A percentile compares a stretch with the other conserved stretches of the same genome.
These are phyloP conservation scores for Naganishia antarctica DNA, from an alignment of 768 basidiomycete genomes.

Conservation along the genomic window DNA sequence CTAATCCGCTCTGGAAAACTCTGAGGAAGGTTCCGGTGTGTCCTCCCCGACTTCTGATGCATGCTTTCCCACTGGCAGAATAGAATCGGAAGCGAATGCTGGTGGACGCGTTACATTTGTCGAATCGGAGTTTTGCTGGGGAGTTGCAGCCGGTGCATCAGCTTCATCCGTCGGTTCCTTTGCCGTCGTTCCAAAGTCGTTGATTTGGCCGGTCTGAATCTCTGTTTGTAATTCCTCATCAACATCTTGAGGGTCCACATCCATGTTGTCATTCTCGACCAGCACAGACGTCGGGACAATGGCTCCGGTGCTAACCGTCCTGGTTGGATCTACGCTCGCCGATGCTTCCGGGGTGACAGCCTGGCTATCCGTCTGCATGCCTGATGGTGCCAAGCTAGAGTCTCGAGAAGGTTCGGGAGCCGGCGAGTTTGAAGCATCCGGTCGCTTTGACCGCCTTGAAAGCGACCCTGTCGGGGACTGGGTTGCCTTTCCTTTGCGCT, in stretches of 20 bases:
- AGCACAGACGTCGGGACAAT: slow-evolving; percentile 6
- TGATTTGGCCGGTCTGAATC: slow-evolving; percentile 18
- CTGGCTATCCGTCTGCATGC: not conserved
- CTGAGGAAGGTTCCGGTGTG: slow-evolving; percentile 4
- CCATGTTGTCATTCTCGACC: slow-evolving; percentile 1
- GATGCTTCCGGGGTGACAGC: not conserved
- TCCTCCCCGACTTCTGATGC: slow-evolving; percentile 15
- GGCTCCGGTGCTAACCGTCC: slow-evolving; percentile 22
- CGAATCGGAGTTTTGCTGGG: not conserved
- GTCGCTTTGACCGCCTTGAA: not conserved
- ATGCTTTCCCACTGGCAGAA: slow-evolving; percentile 12
- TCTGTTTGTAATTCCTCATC: slow-evolving; percentile 21
- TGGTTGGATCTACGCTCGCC: not conserved
- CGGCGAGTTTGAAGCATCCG: not conserved
- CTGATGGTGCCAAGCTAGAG: not conserved
- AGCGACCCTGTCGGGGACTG: slow-evolving; percentile 1
- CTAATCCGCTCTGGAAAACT: not conserved
- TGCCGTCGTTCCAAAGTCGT: slow-evolving; percentile 15
- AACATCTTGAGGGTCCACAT: slow-evolving; percentile 24
- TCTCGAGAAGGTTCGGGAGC: not conserved
- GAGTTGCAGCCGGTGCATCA: not conserved
- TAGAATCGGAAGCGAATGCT: slow-evolving; percentile 5
- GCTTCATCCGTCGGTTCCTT: not conserved
- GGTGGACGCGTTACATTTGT: not conserved
- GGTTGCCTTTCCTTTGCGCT: slow-evolving; percentile 22